A percentile compares a stretch with the other conserved stretches of the same genome.
Conservation (phyloP, 2,329 filamentous ascomycete species). For the Phialophora chinensis region DNA sequence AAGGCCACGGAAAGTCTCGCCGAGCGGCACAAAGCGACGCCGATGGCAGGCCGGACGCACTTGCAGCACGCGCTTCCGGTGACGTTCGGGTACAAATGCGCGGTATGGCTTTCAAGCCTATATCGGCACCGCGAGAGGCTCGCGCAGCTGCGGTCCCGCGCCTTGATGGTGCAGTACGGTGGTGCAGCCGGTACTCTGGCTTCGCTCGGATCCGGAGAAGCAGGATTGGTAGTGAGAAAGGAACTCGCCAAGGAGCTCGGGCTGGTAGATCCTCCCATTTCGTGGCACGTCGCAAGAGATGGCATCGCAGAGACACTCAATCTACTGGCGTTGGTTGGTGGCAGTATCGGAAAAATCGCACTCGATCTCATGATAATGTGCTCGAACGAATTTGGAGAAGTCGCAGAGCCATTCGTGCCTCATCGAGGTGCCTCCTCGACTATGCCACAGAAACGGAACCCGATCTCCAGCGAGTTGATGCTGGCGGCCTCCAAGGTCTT, state of each 20-base stretch:
- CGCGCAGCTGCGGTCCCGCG: constrained; percentile 53
- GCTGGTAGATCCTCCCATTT: constrained; percentile 58
- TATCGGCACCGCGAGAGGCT: constrained; percentile 58
- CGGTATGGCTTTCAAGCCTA: constrained; percentile 60
- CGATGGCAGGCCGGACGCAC: constrained; percentile 65
- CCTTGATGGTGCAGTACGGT: constrained; percentile 61
- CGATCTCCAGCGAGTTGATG: constrained; percentile 63
- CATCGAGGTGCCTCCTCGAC: constrained; percentile 62
- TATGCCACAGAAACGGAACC: constrained; percentile 66
- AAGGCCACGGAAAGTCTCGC: constrained; percentile 52
- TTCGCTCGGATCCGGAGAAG: constrained; percentile 56
- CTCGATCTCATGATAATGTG: constrained; percentile 64
- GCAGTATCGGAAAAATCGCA: constrained; percentile 61
- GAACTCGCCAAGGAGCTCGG: constrained; percentile 57
- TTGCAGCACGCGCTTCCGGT: constrained; percentile 63
- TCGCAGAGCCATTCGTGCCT: constrained; percentile 62
- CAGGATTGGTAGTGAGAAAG: constrained; percentile 57
- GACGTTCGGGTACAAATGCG: constrained; percentile 65
- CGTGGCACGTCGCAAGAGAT: constrained; percentile 64
- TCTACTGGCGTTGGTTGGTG: constrained; percentile 60
- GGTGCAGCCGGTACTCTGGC: constrained; percentile 63
- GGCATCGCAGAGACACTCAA: constrained; percentile 60
- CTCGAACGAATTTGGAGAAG: constrained; percentile 61
- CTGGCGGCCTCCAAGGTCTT: constrained; percentile 62
- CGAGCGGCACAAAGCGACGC: constrained; percentile 56